These are phyloP conservation scores for Chlorophyllum brunneum DNA, from an alignment of 768 basidiomycete genomes.

Conservation along the genomic window DNA sequence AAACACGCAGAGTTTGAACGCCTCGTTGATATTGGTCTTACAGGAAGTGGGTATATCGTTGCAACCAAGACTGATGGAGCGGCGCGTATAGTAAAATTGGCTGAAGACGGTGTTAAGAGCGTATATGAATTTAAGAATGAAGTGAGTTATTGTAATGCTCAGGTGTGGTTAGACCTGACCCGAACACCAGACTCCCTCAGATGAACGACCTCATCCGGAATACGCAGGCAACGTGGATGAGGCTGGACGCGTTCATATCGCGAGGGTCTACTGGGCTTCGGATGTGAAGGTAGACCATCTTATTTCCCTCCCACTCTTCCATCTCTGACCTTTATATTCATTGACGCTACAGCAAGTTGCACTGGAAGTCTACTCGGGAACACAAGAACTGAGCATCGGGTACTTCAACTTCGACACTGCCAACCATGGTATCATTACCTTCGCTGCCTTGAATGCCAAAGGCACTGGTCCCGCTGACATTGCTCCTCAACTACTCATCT, in stretches of 20 bases:
- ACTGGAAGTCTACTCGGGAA: slow-evolving; percentile 32
- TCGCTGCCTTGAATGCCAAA: slow-evolving; percentile 10
- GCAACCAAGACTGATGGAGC: slow-evolving; percentile 53
- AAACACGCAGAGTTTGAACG: slow-evolving; percentile 43
- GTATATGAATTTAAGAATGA: slow-evolving; percentile 56
- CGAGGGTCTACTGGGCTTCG: slow-evolving; percentile 67
- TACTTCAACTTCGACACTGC: slow-evolving; percentile 12
- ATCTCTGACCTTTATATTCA: too few species aligned
- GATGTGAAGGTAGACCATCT: slow-evolving; percentile 38
- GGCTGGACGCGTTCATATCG: slow-evolving; percentile 50
- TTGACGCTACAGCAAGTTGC: slow-evolving; percentile 38
- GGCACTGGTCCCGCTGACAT: background rate
- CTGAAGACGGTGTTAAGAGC: slow-evolving; percentile 35
- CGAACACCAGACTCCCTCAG: slow-evolving; percentile 33
- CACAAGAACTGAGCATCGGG: background rate
- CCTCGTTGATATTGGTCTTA: slow-evolving; percentile 61
- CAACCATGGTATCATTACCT: slow-evolving; percentile 11
- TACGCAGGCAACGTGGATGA: slow-evolving; percentile 56
- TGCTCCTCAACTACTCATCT: slow-evolving; percentile 66
- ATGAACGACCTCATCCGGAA: slow-evolving; percentile 40
- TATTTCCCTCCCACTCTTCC: slow-evolving; percentile 1
- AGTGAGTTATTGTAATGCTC: slow-evolving; percentile 29
- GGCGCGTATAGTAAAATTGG: slow-evolving; percentile 51
- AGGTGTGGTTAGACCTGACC: background rate
- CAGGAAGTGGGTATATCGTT: slow-evolving; percentile 54